Conservation (phyloP, 1,139 yeast species). For the Saccharomyces hybrid region DNA sequence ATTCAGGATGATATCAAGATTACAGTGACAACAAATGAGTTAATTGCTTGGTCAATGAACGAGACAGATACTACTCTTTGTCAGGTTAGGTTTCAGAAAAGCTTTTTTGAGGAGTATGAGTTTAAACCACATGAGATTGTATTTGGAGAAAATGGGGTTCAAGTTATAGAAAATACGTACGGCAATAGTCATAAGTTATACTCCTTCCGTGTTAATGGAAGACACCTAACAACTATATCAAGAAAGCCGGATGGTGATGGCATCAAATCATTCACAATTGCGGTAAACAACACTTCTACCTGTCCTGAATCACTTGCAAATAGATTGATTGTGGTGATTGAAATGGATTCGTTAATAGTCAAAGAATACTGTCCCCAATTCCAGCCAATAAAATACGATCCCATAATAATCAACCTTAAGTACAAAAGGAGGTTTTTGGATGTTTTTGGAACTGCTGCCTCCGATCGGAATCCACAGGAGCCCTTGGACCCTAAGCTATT, state of each 20-base stretch:
- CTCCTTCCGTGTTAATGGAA: conserved; percentile 42
- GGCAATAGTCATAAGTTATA: conserved; percentile 28
- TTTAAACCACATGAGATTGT: conserved; percentile 26
- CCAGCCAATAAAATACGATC: conserved; percentile 38
- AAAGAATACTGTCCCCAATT: conserved; percentile 49
- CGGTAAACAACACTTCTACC: conserved; percentile 26
- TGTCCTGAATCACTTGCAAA: conserved; percentile 32
- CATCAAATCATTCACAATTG: conserved; percentile 33
- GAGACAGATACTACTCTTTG: conserved; percentile 27
- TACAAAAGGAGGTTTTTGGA: conserved; percentile 35
- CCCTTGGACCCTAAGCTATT: conserved; percentile 24
- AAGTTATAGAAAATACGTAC: conserved; percentile 19
- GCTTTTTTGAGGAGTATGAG: conserved; percentile 23
- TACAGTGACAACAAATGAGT: conserved; percentile 22
- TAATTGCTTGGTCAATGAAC: conserved; percentile 27
- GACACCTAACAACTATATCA: conserved; percentile 43
- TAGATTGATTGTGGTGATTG: conserved; percentile 42
- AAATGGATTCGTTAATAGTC: conserved; percentile 42
- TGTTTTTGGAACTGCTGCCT: conserved; percentile 23
- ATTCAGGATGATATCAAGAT: conserved; percentile 23
- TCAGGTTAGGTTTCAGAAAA: conserved; percentile 19
- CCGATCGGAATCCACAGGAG: conserved; percentile 15
- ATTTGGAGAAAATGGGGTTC: conserved; percentile 31
- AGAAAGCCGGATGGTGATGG: conserved; percentile 40
- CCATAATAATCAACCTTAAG: conserved; percentile 34